These are phyloP conservation scores for Geosmithia flava DNA, from an alignment of 2,329 filamentous ascomycete genomes.

Conservation along the genomic window DNA sequence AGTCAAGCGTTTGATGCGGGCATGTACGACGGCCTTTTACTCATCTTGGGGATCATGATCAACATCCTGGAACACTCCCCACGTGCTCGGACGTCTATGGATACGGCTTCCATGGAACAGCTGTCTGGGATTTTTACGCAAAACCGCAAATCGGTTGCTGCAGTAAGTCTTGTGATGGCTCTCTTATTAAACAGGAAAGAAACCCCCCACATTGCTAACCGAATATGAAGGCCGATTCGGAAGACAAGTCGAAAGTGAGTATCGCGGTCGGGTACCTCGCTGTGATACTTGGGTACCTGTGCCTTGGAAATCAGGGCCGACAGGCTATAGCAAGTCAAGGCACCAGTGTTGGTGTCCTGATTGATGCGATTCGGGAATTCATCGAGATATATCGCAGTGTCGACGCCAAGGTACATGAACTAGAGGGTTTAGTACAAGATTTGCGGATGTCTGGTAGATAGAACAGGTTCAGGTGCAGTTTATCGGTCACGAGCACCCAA, in stretches of 20 bases:
- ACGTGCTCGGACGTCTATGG: constrained; percentile 34
- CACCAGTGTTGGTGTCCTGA: constrained; percentile 29
- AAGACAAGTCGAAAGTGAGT: constrained; percentile 64
- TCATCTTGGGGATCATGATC: constrained; percentile 73
- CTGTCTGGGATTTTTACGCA: constrained; percentile 57
- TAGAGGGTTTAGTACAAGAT: constrained; percentile 23
- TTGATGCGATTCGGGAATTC: constrained; percentile 42
- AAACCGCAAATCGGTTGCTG: constrained; percentile 49
- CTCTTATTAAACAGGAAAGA: not conserved
- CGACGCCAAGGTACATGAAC: constrained; percentile 28
- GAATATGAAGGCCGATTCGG: constrained; percentile 46
- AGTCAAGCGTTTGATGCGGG: constrained; percentile 34
- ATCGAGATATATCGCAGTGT: constrained; percentile 37
- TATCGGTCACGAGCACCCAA: not conserved
- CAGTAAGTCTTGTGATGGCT: constrained; percentile 39
- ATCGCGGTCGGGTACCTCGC: constrained; percentile 81
- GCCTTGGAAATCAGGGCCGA: constrained; percentile 37
- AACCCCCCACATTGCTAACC: constrained; percentile 4
- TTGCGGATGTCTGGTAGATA: constrained; percentile 9
- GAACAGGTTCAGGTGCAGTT: not conserved
- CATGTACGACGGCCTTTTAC: constrained; percentile 57
- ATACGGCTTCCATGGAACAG: constrained; percentile 33
- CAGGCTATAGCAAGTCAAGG: constrained; percentile 29
- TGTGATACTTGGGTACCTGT: constrained; percentile 73
- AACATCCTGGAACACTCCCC: constrained; percentile 75